Base-by-base conservation (phyloP, 306 rosid species). In the Cucumis hystrix region DNA sequence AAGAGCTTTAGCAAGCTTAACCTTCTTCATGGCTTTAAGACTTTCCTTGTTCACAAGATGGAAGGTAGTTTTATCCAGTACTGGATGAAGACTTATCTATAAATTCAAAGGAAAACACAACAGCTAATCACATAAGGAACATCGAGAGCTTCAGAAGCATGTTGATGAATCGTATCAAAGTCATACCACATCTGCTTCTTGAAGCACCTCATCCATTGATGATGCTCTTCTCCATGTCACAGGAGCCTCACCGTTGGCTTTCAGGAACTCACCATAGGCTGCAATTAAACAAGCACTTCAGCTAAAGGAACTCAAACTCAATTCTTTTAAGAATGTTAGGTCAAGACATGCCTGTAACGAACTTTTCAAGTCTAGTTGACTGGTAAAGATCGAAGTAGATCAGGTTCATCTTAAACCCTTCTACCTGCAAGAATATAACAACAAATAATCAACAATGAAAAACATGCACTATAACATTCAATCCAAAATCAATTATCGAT, bases 331-430 rank as follows among this genome's bases (percentile, higher is more conserved):
- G 70, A 73, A 75, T 7, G 16, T 35, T 58, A 56, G 60, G 80
- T 71, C 64, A 77, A 69, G 79, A 63, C 98, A 54, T 92, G 88
- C 99, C 99, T 87, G 98, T 85, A 55, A 96, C 97, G 69, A 96
- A 96, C 88, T 96, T 96, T 77, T 96, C 99, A 28, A 96, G 93
- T 59, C 97, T 83, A 15, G 98, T 91, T 49, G 99, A 20, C 79
- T 96, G 99, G 89, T 96, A 96, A 74, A 96, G 93, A 85, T 96
- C 99, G 20, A 37, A 96, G 91, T 96, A 96, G 72, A 96, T 91
- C 47, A 96, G 86, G 92, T 96, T 96, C 99, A 96, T 96, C 91
- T 96, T 92, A 93, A 96, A 96, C 80, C 99, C 99, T 89, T 96
- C 99, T 81, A 96, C 92, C 99, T 95, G 85, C 79, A 52, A 58